A percentile compares a stretch with the other conserved stretches of the same genome.
Evolutionary conservation across 176 grass and related monocot species (phyloP).

Genomic region (Oryza punctata): DNA sequence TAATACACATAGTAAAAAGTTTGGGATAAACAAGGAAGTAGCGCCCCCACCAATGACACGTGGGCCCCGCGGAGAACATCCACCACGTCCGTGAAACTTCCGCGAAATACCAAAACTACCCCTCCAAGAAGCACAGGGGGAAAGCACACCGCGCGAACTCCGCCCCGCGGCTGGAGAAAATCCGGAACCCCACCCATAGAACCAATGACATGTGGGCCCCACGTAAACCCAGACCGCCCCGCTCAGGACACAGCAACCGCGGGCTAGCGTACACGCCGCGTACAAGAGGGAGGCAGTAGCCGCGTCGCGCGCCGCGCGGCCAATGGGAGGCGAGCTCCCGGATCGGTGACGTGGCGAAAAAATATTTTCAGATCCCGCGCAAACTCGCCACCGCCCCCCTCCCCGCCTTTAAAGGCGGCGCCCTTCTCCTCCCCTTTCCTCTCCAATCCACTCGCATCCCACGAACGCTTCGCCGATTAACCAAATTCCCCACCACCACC

Average conservation of each 20-base stretch:
- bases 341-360: constrained; percentile 66
- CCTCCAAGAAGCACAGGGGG: constrained; percentile 28
- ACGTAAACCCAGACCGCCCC: background rate
- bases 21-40: no score
- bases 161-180: background rate
- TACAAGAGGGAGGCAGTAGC: background rate
- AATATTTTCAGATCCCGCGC: constrained; percentile 53
- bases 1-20: no score
- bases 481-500: background rate
- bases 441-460: background rate
- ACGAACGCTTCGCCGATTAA: background rate
- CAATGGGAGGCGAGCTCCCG: constrained; percentile 42
- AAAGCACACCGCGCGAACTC: constrained; percentile 22
- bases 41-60: background rate
- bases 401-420: constrained; percentile 50
- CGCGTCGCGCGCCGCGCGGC: background rate
- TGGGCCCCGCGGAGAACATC: background rate
- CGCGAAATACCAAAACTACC: constrained; percentile 30
- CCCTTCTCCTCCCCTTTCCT: background rate
- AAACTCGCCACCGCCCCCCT: constrained; percentile 40
- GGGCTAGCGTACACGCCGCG: background rate
- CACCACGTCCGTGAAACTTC: background rate
- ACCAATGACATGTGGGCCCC: background rate
- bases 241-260: background rate
- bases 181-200: background rate